Percentiles rank a stretch among this genome's conserved stretches.
Evolutionary conservation across 805 yeast genomes (phyloP).

Genomic region (Saccharomycopsis sp.): DNA sequence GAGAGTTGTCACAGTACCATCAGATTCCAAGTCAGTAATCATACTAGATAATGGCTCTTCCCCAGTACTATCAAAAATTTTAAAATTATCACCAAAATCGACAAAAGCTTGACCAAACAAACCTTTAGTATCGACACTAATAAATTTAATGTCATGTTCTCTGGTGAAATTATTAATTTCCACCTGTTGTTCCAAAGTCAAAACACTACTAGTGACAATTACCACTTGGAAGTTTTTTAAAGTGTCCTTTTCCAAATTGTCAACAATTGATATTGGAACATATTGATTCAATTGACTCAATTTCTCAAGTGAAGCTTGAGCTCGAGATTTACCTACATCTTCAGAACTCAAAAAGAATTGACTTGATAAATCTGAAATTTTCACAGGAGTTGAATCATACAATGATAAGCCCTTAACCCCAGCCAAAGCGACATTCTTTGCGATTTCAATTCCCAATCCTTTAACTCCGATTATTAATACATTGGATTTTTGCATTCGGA

Average conservation of each 20-base stretch:
- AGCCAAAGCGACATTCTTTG: conserved; percentile 92
- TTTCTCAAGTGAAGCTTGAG: conserved; percentile 55
- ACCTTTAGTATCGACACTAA: conserved; percentile 78
- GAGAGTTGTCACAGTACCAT: conserved; percentile 90
- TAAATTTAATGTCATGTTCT: conserved; percentile 63
- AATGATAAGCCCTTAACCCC: conserved; percentile 90
- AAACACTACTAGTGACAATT: conserved; percentile 70
- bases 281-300: conserved; percentile 82
- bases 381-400: conserved; percentile 71
- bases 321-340: conserved; percentile 79
- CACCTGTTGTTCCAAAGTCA: conserved; percentile 65
- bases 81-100: conserved; percentile 80
- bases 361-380: conserved; percentile 69
- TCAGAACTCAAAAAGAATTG: conserved; percentile 73
- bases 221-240: conserved; percentile 62
- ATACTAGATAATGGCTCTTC: conserved; percentile 88
- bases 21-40: conserved; percentile 77
- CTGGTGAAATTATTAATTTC: conserved; percentile 73
- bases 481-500: conserved; percentile 88
- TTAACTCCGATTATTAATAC: conserved; percentile 86
- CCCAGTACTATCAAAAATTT: conserved; percentile 80
- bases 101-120: conserved; percentile 83
- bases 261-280: conserved; percentile 72
- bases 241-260: conserved; percentile 42
- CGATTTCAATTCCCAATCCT: conserved; percentile 94